Evolutionary conservation across 2,329 filamentous ascomycete genomes (phyloP).

Genomic region (Colletotrichum chrysophilum): DNA sequence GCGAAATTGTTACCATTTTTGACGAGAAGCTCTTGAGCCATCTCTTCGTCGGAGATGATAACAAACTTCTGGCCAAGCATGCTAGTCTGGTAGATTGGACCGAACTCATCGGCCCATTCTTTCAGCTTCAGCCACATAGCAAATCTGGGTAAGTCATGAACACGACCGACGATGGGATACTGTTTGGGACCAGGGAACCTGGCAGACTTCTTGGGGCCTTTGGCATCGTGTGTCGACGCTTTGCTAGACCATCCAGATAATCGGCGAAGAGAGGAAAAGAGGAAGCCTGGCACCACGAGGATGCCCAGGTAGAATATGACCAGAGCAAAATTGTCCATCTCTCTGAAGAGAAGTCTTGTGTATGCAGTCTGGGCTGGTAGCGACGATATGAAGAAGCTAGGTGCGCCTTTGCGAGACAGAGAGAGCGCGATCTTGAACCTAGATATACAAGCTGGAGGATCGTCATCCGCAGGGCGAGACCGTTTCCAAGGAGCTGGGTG

Average conservation of each 20-base stretch:
- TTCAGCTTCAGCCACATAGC: conserved; percentile 57
- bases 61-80: conserved; percentile 45
- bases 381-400: neutral
- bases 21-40: conserved; percentile 53
- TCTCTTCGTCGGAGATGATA: conserved; percentile 52
- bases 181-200: conserved; percentile 51
- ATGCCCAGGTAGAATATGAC: conserved; percentile 50
- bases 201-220: conserved; percentile 26
- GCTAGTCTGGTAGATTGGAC: conserved; percentile 49
- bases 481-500: neutral
- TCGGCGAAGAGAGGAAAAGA: conserved; percentile 46
- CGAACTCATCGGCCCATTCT: conserved; percentile 47
- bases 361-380: neutral
- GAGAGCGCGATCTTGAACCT: neutral
- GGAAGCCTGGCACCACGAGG: conserved; percentile 40
- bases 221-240: neutral
- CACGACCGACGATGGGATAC: conserved; percentile 51
- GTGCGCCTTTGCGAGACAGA: neutral
- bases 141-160: conserved; percentile 53
- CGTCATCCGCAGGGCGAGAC: neutral
- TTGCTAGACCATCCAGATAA: conserved; percentile 34
- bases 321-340: conserved; percentile 42
- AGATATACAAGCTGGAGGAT: neutral
- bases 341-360: neutral
- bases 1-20: conserved; percentile 56